Conservation (phyloP, 345 rosid species). For the Kandelia obovata region DNA sequence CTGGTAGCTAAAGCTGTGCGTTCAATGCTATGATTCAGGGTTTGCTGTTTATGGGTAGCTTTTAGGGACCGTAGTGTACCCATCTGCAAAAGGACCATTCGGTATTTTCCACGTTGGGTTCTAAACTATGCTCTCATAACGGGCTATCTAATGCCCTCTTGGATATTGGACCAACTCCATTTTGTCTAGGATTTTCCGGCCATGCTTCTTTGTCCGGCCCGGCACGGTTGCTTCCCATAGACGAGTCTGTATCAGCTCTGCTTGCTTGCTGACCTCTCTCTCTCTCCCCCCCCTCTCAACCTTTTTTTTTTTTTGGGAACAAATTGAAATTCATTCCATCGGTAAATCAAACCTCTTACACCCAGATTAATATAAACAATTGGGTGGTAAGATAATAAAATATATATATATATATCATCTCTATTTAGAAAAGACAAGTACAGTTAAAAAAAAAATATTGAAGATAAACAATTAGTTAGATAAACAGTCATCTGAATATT, state of each 20-base stretch:
- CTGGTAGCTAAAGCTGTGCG: background rate
- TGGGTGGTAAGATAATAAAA: too few relatives aligned
- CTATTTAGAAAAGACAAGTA: too few relatives aligned
- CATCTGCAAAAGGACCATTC: background rate
- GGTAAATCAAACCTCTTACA: too few relatives aligned
- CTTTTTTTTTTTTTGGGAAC: too few relatives aligned
- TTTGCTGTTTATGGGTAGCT: constrained; percentile 5
- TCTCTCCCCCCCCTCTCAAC: too few relatives aligned
- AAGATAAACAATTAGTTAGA: too few relatives aligned
- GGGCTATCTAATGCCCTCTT: background rate
- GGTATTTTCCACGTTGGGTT: constrained; percentile 8
- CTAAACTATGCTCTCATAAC: background rate
- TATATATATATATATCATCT: too few relatives aligned
- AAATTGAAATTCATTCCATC: too few relatives aligned
- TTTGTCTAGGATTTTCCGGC: constrained; percentile 5
- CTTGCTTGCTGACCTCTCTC: background rate
- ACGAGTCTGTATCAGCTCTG: background rate
- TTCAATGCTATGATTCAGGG: background rate
- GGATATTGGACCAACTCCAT: background rate
- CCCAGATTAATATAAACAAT: too few relatives aligned
- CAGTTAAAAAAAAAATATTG: too few relatives aligned
- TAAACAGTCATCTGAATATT: too few relatives aligned
- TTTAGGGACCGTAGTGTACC: background rate
- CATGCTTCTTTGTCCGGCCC: background rate
- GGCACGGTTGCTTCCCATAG: background rate